A percentile compares a stretch with the other conserved stretches of the same genome.
phyloP scores from a whole-genome alignment of 345 rosid genomes.

The Balakata baccata region DNA sequence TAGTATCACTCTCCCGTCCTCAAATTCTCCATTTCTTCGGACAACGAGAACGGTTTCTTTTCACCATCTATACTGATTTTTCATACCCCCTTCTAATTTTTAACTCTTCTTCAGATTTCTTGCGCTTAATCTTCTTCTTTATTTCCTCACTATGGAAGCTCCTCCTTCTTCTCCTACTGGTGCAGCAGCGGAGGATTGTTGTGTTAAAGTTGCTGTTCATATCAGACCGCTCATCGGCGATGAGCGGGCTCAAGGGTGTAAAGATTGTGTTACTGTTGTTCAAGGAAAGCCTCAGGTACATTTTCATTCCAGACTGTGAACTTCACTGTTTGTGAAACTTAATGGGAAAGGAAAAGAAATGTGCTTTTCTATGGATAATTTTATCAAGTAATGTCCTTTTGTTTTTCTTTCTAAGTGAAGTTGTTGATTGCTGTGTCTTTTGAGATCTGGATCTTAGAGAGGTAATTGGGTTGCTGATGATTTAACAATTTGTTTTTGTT shows the following conservation, averaged over 20 bases:
- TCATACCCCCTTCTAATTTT: neutral
- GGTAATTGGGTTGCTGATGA: neutral
- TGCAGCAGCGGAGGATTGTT: slow-evolving; percentile 63
- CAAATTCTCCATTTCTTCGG: slow-evolving; percentile 24
- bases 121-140: neutral
- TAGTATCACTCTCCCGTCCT: slow-evolving; percentile 43
- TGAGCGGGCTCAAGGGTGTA: slow-evolving; percentile 84
- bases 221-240: slow-evolving; percentile 95
- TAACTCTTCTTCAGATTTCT: neutral
- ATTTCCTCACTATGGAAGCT: slow-evolving; percentile 23
- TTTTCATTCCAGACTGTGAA: slow-evolving; percentile 17
- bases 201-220: slow-evolving; percentile 95
- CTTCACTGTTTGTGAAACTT: slow-evolving; percentile 1
- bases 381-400: neutral
- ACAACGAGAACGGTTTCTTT: slow-evolving; percentile 33
- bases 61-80: slow-evolving; percentile 16
- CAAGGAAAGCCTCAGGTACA: slow-evolving; percentile 89
- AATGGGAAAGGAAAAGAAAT: neutral
- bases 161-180: slow-evolving; percentile 17
- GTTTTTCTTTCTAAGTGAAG: slow-evolving; percentile 5
- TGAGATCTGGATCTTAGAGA: slow-evolving; percentile 50
- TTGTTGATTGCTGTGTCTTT: slow-evolving; percentile 5
- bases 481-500: neutral
- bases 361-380: neutral
- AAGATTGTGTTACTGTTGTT: slow-evolving; percentile 86